Percentiles rank a stretch among this genome's conserved stretches.
Conservation (phyloP, 192 early-diverging fungal species). For the Entomortierella chlamydospora region DNA sequence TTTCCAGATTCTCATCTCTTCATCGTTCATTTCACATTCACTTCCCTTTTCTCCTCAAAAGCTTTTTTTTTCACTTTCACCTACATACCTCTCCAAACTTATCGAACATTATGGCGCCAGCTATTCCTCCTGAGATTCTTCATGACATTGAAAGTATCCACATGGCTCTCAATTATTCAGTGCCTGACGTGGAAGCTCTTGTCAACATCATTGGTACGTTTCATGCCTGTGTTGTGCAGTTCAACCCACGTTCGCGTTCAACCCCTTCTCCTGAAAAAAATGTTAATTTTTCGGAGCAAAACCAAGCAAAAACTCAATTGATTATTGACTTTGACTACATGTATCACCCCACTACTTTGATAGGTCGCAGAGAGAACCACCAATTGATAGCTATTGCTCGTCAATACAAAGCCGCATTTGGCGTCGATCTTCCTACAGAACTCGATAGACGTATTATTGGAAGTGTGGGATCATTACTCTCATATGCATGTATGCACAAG, state of each 20-base stretch:
- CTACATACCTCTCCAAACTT: neutral
- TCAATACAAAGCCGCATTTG: slow-evolving; percentile 26
- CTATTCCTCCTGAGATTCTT: slow-evolving; percentile 33
- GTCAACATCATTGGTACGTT: slow-evolving; percentile 51
- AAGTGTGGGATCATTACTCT: slow-evolving; percentile 42
- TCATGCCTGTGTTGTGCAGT: neutral
- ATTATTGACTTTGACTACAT: no score
- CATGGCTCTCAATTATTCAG: slow-evolving; percentile 19
- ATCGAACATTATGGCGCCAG: slow-evolving; percentile 22
- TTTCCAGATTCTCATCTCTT: neutral
- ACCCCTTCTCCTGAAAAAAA: neutral
- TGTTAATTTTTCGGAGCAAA: no score
- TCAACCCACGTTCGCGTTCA: neutral
- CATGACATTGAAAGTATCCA: slow-evolving; percentile 42
- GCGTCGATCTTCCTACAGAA: slow-evolving; percentile 28
- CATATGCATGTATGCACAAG: slow-evolving; percentile 40
- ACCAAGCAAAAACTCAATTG: no score
- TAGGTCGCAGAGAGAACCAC: slow-evolving; percentile 48
- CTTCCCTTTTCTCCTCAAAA: neutral
- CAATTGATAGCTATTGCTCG: slow-evolving; percentile 45
- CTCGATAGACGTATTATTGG: slow-evolving; percentile 43
- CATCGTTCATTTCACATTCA: neutral
- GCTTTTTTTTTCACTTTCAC: neutral
- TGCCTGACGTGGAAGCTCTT: slow-evolving; percentile 40
- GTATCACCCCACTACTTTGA: no score